These are phyloP conservation scores for Thalia dealbata DNA, from an alignment of 176 grass and related monocot genomes.

Conservation along the genomic window DNA sequence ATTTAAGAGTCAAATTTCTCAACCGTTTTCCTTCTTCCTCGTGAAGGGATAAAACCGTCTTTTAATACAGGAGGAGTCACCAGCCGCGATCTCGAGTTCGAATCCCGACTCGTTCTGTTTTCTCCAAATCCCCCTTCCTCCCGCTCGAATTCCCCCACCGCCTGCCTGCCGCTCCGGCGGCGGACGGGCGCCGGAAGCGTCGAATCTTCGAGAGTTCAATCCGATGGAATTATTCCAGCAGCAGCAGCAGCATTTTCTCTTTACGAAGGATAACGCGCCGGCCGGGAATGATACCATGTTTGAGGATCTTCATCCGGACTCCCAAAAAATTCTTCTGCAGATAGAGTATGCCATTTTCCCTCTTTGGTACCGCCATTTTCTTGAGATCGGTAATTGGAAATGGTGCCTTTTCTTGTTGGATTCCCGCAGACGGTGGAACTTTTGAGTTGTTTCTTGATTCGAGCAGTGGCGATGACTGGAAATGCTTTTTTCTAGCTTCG, in stretches of 20 bases:
- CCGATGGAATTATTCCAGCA: conserved; percentile 2
- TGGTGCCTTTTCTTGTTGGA: too few species aligned
- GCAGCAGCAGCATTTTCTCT: conserved; percentile 12
- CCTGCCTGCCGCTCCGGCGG: neutral
- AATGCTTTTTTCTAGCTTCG: too few species aligned
- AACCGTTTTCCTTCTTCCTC: too few species aligned
- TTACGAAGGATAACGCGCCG: conserved; percentile 9
- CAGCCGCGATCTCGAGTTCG: too few species aligned
- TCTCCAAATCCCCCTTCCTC: neutral
- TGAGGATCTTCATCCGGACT: conserved; percentile 17
- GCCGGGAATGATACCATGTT: conserved; percentile 10
- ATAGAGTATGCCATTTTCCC: conserved; percentile 6
- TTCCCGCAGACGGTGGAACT: too few species aligned
- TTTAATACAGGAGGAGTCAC: too few species aligned
- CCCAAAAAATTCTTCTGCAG: conserved; percentile 9
- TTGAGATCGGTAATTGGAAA: too few species aligned
- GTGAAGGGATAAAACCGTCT: too few species aligned
- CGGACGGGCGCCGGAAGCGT: neutral
- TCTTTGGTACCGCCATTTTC: neutral
- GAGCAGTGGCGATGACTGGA: too few species aligned
- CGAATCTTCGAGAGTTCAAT: neutral
- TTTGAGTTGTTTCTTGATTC: neutral
- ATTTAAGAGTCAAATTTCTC: too few species aligned
- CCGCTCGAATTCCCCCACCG: neutral
- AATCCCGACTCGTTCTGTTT: neutral